Evolutionary conservation across 116 monocot genomes (phyloP).

Genomic region (Dioscorea cayenensis): DNA sequence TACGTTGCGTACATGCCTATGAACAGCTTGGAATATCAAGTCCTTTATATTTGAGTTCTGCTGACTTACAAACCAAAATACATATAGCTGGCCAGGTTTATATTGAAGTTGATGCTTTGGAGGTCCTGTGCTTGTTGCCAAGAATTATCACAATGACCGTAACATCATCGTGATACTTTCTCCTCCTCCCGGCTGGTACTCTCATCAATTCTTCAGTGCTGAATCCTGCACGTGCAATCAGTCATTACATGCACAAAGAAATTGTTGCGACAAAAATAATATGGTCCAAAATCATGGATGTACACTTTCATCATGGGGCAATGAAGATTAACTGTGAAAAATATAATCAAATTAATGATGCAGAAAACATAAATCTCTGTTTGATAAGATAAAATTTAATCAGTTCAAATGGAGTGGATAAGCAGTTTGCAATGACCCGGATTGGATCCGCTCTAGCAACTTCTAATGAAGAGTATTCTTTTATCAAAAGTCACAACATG

Average conservation of each 20-base stretch:
- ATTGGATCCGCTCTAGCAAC: too few species aligned
- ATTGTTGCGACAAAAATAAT: not conserved
- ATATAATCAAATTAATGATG: not conserved
- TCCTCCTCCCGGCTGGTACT: constrained; percentile 66
- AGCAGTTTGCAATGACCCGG: too few species aligned
- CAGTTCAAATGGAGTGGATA: too few species aligned
- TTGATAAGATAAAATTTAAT: too few species aligned
- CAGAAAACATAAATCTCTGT: too few species aligned
- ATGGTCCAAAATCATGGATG: too few species aligned
- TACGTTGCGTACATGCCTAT: too few species aligned
- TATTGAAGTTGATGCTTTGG: constrained; percentile 31
- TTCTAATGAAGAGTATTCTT: too few species aligned
- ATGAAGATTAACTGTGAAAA: not conserved
- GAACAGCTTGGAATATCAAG: not conserved
- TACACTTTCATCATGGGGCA: not conserved
- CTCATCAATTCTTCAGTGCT: constrained; percentile 68
- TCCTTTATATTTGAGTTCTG: too few species aligned
- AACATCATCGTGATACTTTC: constrained; percentile 90
- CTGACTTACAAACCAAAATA: not conserved
- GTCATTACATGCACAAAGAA: not conserved
- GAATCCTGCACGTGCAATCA: constrained; percentile 30
- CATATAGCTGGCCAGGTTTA: not conserved
- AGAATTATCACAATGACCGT: constrained; percentile 87
- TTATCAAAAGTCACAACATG: too few species aligned
- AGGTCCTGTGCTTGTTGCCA: constrained; percentile 58